A percentile compares a stretch with the other conserved stretches of the same genome.
Evolutionary conservation across 179 eudicot genomes (phyloP).

Genomic region (Actinidia chinensis): DNA sequence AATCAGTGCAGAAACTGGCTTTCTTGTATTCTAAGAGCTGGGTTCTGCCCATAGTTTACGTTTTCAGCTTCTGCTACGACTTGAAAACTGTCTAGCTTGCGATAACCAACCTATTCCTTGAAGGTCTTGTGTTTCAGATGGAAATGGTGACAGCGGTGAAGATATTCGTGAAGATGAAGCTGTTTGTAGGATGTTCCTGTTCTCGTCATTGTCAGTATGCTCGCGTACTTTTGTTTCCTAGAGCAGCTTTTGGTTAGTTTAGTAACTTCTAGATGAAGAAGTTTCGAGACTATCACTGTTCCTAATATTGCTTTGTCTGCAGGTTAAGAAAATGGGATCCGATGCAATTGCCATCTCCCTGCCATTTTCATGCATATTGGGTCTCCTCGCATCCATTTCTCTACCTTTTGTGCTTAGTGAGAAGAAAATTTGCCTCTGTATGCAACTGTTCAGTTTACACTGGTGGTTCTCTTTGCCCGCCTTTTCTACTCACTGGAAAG

Average conservation of each 20-base stretch:
- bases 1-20: conserved; percentile 6
- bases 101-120: conserved; percentile 32
- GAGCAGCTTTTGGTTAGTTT: conserved; percentile 91
- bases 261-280: neutral
- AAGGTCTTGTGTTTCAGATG: conserved; percentile 52
- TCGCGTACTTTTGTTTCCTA: conserved; percentile 84
- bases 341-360: conserved; percentile 91
- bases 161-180: conserved; percentile 91
- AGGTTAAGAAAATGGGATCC: conserved; percentile 78
- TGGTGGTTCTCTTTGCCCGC: conserved; percentile 77
- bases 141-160: conserved; percentile 49
- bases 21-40: neutral
- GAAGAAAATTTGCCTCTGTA: conserved; percentile 69
- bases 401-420: conserved; percentile 49
- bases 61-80: conserved; percentile 10
- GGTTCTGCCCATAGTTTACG: conserved; percentile 17
- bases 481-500: conserved; percentile 67
- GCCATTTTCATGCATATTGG: conserved; percentile 94
- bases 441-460: conserved; percentile 65
- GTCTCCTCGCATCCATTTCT: conserved; percentile 76
- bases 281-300: neutral
- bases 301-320: conserved; percentile 19
- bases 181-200: conserved; percentile 96
- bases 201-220: conserved; percentile 90
- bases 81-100: conserved; percentile 3